These are phyloP conservation scores for Auriscalpium microsporum DNA, from an alignment of 768 basidiomycete species.

Conservation along the genomic window DNA sequence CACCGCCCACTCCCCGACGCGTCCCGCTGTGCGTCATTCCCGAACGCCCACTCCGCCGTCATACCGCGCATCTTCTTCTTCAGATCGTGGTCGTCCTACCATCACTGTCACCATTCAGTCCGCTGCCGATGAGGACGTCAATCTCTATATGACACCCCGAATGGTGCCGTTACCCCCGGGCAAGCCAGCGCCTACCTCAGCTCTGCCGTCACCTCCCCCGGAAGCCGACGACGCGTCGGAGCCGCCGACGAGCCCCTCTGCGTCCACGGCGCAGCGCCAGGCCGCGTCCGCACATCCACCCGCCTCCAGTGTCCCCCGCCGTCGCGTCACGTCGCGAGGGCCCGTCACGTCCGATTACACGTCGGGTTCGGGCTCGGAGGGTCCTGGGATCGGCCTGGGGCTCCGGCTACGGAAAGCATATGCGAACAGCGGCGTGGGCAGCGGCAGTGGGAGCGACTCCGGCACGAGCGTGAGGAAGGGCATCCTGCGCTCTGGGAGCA, in stretches of 20 bases:
- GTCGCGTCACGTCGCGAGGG: neutral
- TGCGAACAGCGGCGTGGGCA: neutral
- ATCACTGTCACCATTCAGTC: constrained; percentile 3
- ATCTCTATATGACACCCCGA: constrained; percentile 6
- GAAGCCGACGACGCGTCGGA: neutral
- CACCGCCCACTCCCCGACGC: constrained; percentile 3
- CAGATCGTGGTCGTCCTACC: neutral
- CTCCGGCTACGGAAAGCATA: neutral
- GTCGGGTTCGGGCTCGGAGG: neutral
- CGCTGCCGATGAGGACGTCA: constrained; percentile 11
- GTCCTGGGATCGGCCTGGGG: neutral
- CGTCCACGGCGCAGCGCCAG: neutral
- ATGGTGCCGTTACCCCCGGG: constrained; percentile 2
- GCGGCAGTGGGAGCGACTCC: neutral
- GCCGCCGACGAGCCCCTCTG: neutral
- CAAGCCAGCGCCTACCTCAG: constrained; percentile 10
- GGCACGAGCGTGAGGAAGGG: neutral
- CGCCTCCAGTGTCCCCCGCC: neutral
- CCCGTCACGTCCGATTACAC: neutral
- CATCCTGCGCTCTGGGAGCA: neutral
- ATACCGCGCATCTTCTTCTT: neutral
- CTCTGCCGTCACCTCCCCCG: constrained; percentile 7
- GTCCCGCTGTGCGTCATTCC: constrained; percentile 6
- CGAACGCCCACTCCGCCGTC: constrained; percentile 10
- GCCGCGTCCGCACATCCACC: neutral